Base-by-base conservation (phyloP, 768 basidiomycete species). In the Phallus indusiatus region DNA sequence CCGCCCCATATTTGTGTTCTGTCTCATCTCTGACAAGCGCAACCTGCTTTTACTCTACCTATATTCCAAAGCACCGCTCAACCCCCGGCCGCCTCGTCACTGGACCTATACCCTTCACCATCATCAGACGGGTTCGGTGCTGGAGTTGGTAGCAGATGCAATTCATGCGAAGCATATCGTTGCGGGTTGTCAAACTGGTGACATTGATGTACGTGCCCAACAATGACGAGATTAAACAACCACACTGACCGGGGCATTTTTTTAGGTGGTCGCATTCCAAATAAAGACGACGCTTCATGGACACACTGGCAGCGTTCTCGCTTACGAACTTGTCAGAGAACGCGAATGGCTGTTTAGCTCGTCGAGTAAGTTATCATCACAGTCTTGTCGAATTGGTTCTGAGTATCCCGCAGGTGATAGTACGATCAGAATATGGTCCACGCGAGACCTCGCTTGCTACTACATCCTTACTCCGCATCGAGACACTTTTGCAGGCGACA, bases 291-390 rank as follows among this genome's bases (percentile, higher is more conserved):
- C 81, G 14, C 77, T 95, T 10, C 74, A 78, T 16, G 94, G 93
- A 2, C 94, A 95, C 68, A 85, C 85, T 0, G 90, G 88, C 7
- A 90, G 88, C 62, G 84, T 96, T 1, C 76, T 96, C 20, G 85
- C 85, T 9, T 73, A 95, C 50, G 85, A 88, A 64, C 81, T 88
- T 62, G 87, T 85, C 7, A 72, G 80, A 56, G 85, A 88, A 55
- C 85, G 83, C 66, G 74, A 80, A 50, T 95, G 93, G 92, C 68
- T 96, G 33, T 89, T 96, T 67, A 95, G 93, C 63, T 86, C 91
- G 5, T 93, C 91, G 50, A 88, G 92, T 89, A 68, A 60, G 78
- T 65, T 12, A 56, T 35, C 0, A 28, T 21, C 36, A 28, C 33
- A 28, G 1, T 11, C 17, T 16, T 14, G 1, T 42, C 47, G 63